A percentile compares a stretch with the other conserved stretches of the same genome.
Conservation (phyloP, 331 rosid species). For the Quercus phellos region DNA sequence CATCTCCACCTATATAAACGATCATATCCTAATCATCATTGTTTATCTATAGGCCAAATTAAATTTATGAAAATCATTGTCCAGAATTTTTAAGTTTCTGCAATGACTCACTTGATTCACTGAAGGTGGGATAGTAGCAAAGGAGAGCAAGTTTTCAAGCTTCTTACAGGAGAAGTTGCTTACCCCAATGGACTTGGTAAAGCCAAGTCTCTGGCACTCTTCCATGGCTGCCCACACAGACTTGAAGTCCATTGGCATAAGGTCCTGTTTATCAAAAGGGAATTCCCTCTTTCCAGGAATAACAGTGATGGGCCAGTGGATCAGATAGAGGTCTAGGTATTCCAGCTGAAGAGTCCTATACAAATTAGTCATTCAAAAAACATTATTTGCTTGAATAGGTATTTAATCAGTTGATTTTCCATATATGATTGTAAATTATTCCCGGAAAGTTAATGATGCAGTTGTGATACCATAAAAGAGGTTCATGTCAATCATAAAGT, state of each 20-base stretch:
- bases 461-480: no score
- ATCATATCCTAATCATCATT: not conserved
- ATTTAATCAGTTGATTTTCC: not conserved
- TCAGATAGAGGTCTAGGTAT: constrained; percentile 31
- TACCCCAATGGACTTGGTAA: constrained; percentile 32
- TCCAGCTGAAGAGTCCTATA: constrained; percentile 27
- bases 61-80: not conserved
- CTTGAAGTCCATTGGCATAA: constrained; percentile 29
- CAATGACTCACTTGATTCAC: constrained; percentile 23
- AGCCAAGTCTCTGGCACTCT: constrained; percentile 35
- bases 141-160: constrained; percentile 28
- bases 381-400: not conserved
- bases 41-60: not conserved
- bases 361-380: not conserved
- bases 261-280: constrained; percentile 9
- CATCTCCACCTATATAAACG: constrained; percentile 26
- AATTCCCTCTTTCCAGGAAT: constrained; percentile 10
- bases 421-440: no score
- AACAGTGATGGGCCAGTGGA: constrained; percentile 30
- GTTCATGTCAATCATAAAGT: no score
- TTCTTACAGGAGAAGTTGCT: constrained; percentile 38
- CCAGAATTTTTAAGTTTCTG: not conserved
- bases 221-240: constrained; percentile 40
- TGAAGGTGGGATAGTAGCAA: constrained; percentile 31
- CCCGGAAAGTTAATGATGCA: no score